phyloP scores from a whole-genome alignment of 306 rosid species.

The Amphicarpaea edgeworthii region DNA sequence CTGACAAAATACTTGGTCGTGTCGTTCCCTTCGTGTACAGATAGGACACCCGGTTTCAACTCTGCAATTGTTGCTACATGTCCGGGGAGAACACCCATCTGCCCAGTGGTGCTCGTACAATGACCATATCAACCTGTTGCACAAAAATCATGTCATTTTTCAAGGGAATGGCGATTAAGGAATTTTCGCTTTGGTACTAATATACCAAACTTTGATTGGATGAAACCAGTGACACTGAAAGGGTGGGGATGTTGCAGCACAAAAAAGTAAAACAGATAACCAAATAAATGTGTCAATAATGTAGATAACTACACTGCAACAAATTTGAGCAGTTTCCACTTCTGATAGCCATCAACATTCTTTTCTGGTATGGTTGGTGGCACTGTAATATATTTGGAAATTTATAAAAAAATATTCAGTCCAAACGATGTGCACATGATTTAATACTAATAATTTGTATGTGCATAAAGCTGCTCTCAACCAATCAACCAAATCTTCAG shows the following conservation, averaged over 20 bases:
- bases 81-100: conserved; percentile 99
- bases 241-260: neutral
- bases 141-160: conserved; percentile 25
- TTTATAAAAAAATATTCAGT: neutral
- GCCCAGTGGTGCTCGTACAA: conserved; percentile 94
- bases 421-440: neutral
- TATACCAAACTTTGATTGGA: neutral
- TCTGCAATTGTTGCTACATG: conserved; percentile 98
- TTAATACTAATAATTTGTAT: conserved; percentile 12
- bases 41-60: conserved; percentile 88
- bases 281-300: neutral
- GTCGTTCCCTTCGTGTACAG: conserved; percentile 87
- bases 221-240: neutral
- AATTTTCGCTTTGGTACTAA: neutral
- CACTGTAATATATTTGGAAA: neutral
- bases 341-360: neutral
- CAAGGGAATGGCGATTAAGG: neutral
- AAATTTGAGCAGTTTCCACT: neutral
- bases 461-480: no score
- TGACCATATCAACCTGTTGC: conserved; percentile 93
- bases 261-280: conserved; percentile 10
- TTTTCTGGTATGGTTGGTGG: neutral
- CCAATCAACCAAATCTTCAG: conserved; percentile 47
- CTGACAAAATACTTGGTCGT: conserved; percentile 82
- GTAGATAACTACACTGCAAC: no score